Evolutionary conservation across 2,329 filamentous ascomycete genomes (phyloP).

Genomic region (Mycosphaerelloides madeirae): DNA sequence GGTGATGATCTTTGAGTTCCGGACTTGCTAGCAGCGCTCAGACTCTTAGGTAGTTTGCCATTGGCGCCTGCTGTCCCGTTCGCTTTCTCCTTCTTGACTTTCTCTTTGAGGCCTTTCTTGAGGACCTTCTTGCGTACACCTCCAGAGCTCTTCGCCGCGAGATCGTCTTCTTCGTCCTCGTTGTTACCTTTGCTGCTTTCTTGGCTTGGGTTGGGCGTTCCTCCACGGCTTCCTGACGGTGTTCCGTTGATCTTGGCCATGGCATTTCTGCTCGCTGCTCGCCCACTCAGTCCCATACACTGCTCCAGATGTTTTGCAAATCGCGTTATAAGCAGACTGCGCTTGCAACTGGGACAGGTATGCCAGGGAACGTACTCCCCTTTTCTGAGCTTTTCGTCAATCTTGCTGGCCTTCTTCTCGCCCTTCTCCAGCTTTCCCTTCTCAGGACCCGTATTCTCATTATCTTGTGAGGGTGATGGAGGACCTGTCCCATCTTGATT

Average conservation of each 20-base stretch:
- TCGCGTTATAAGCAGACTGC: constrained; percentile 56
- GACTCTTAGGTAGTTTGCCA: constrained; percentile 30
- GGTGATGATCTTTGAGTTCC: constrained; percentile 16
- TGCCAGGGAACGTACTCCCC: constrained; percentile 52
- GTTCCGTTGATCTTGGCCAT: constrained; percentile 43
- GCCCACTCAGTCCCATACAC: constrained; percentile 54
- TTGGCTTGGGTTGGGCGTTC: constrained; percentile 30
- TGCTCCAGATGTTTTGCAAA: constrained; percentile 59
- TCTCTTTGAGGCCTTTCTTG: constrained; percentile 39
- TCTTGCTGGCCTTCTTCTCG: constrained; percentile 39
- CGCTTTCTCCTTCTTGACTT: constrained; percentile 42
- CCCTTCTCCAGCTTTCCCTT: constrained; percentile 41
- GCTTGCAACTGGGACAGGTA: constrained; percentile 57
- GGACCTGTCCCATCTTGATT: constrained; percentile 32
- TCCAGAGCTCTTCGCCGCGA: constrained; percentile 22
- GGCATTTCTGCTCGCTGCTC: constrained; percentile 47
- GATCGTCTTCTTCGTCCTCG: constrained; percentile 29
- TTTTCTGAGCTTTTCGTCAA: constrained; percentile 44
- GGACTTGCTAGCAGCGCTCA: constrained; percentile 21
- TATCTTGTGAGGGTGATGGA: constrained; percentile 27
- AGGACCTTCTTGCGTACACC: constrained; percentile 34
- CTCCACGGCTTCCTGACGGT: constrained; percentile 29
- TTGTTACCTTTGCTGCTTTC: constrained; percentile 19
- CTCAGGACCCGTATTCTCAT: constrained; percentile 23
- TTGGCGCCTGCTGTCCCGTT: constrained; percentile 27